phyloP scores from a whole-genome alignment of 805 yeast species.

The Kluyveromyces nonfermentans region DNA sequence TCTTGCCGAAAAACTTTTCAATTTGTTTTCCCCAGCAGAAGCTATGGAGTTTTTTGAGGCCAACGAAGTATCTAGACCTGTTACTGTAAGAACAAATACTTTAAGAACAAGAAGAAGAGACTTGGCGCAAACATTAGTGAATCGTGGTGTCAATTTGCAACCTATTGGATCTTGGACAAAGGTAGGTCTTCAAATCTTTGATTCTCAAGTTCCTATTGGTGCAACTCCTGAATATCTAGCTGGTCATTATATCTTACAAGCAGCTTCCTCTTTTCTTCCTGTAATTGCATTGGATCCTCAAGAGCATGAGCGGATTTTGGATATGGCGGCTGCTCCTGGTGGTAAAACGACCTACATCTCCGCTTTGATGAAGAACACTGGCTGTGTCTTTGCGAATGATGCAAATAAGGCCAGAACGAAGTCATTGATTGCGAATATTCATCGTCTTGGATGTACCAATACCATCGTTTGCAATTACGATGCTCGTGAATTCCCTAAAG shows the following conservation, averaged over 20 bases:
- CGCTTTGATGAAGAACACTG: conserved; percentile 97
- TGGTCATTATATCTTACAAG: conserved; percentile 95
- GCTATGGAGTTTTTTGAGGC: conserved; percentile 98
- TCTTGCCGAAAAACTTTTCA: conserved; percentile 88
- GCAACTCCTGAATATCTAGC: conserved; percentile 98
- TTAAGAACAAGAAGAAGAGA: conserved; percentile 91
- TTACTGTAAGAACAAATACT: conserved; percentile 96
- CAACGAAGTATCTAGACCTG: conserved; percentile 92
- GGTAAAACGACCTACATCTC: conserved; percentile 94
- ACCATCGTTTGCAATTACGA: conserved; percentile 96
- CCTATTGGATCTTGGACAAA: conserved; percentile 98
- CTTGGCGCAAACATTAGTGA: conserved; percentile 86
- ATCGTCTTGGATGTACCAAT: conserved; percentile 92
- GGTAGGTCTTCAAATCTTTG: conserved; percentile 94
- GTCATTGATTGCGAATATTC: conserved; percentile 93
- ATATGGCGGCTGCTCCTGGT: conserved; percentile 99
- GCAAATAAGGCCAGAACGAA: conserved; percentile 94
- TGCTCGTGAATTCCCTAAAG: conserved; percentile 97
- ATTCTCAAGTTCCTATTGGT: conserved; percentile 98
- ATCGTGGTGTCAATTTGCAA: conserved; percentile 94
- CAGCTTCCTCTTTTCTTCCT: conserved; percentile 96
- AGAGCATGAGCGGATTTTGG: conserved; percentile 88
- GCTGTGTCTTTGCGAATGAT: conserved; percentile 95
- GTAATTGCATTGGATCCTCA: conserved; percentile 98
- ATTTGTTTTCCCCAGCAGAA: conserved; percentile 87